These are phyloP conservation scores for Fusarium armeniacum DNA, from an alignment of 2,329 filamentous ascomycete genomes.

Conservation along the genomic window DNA sequence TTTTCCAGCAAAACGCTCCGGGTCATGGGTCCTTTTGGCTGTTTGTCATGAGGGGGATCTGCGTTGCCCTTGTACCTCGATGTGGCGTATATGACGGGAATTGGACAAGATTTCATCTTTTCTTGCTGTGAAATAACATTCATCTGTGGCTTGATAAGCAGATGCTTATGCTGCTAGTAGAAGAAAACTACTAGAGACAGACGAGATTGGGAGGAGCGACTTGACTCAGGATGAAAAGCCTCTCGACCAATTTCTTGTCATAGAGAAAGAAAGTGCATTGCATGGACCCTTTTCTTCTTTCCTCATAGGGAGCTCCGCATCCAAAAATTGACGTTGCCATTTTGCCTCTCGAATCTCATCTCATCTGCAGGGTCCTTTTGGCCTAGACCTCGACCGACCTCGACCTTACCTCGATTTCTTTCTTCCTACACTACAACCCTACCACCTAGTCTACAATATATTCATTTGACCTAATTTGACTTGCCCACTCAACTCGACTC, in stretches of 20 bases:
- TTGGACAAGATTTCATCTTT: slow-evolving; percentile 19
- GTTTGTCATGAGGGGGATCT: slow-evolving; percentile 43
- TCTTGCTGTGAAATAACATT: slow-evolving; percentile 10
- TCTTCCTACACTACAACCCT: slow-evolving; percentile 18
- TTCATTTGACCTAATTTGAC: slow-evolving; percentile 22
- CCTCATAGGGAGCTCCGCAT: slow-evolving; percentile 21
- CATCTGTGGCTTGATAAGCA: slow-evolving; percentile 32
- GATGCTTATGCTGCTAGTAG: not conserved
- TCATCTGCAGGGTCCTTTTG: slow-evolving; percentile 24
- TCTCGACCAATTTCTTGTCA: slow-evolving; percentile 13
- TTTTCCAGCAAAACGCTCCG: slow-evolving; percentile 25
- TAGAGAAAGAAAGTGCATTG: slow-evolving; percentile 1
- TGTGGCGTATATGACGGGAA: slow-evolving; percentile 32
- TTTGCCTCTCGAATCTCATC: slow-evolving; percentile 24
- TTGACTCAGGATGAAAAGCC: slow-evolving; percentile 2
- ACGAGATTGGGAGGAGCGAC: slow-evolving; percentile 1
- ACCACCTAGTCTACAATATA: not conserved
- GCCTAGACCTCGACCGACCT: slow-evolving; percentile 19
- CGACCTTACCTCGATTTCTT: slow-evolving; percentile 11
- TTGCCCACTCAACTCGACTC: slow-evolving; percentile 4
- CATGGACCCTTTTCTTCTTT: slow-evolving; percentile 9
- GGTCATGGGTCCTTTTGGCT: slow-evolving; percentile 34
- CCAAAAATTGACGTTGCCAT: slow-evolving; percentile 11
- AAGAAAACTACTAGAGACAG: not conserved
- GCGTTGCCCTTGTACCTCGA: slow-evolving; percentile 30